Evolutionary conservation across 768 basidiomycete genomes (phyloP).

Genomic region (Paxillus ammoniavirescens): DNA sequence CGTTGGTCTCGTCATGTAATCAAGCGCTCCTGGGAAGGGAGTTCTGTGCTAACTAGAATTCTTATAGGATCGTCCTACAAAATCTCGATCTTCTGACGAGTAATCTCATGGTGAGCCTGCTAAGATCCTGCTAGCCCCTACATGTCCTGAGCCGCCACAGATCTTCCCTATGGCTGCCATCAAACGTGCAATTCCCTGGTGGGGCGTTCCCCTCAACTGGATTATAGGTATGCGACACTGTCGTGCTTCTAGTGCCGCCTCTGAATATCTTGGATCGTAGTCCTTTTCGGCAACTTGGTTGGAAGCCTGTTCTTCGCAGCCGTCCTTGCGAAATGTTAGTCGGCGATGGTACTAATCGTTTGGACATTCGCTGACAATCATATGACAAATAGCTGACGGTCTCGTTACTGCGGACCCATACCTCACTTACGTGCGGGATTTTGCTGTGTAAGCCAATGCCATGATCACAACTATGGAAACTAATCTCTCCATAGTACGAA

Average conservation of each 20-base stretch:
- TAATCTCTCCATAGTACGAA: constrained; percentile 46
- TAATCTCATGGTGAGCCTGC: constrained; percentile 62
- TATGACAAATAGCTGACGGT: constrained; percentile 47
- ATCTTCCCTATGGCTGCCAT: constrained; percentile 67
- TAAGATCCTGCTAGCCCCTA: no score
- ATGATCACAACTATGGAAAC: neutral
- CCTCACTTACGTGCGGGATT: constrained; percentile 45
- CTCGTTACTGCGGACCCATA: constrained; percentile 61
- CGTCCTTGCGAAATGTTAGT: constrained; percentile 62
- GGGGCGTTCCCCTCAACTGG: constrained; percentile 69
- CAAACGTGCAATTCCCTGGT: constrained; percentile 64
- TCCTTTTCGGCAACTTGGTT: constrained; percentile 64
- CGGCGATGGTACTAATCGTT: neutral
- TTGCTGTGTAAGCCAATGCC: constrained; percentile 53
- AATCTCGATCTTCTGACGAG: constrained; percentile 71
- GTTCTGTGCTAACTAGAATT: neutral
- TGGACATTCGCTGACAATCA: neutral
- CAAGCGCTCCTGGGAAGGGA: neutral
- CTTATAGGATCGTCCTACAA: constrained; percentile 65
- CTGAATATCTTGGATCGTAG: constrained; percentile 34
- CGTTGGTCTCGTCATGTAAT: constrained; percentile 73
- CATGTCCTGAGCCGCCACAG: constrained; percentile 31
- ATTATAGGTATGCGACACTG: constrained; percentile 48
- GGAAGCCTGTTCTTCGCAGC: constrained; percentile 72
- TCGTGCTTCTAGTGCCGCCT: neutral